Conservation (phyloP, 2,329 filamentous ascomycete species). For the Pseudogymnoascus sp. region DNA sequence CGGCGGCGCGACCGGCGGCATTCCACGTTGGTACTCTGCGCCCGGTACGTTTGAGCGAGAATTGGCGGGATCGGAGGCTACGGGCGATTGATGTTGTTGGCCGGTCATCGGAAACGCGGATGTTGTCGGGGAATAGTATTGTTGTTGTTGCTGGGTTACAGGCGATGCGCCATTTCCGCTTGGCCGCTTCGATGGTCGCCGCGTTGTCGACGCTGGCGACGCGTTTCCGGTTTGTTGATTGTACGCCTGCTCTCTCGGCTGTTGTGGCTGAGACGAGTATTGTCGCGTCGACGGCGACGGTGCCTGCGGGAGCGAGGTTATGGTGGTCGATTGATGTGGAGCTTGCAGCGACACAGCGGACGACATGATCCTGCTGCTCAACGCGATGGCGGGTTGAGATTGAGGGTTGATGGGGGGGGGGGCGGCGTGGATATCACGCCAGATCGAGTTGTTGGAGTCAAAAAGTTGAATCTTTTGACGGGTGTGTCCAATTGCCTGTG, state of each 20-base stretch:
- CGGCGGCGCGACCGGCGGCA: constrained; percentile 66
- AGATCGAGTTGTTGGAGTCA: neutral
- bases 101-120: constrained; percentile 6
- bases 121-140: constrained; percentile 23
- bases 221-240: constrained; percentile 28
- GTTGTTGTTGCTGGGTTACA: constrained; percentile 19
- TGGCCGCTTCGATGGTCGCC: constrained; percentile 45
- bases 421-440: neutral
- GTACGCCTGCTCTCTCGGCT: constrained; percentile 48
- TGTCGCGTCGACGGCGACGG: constrained; percentile 41
- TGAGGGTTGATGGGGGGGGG: neutral
- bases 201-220: constrained; percentile 42
- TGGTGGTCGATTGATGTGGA: constrained; percentile 43
- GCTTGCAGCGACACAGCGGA: constrained; percentile 55
- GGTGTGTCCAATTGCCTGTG: neutral
- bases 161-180: constrained; percentile 39
- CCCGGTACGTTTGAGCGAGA: neutral
- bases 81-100: constrained; percentile 2
- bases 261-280: constrained; percentile 46
- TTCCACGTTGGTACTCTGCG: constrained; percentile 48
- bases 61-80: neutral
- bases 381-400: neutral
- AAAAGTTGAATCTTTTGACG: neutral
- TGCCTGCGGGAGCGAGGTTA: constrained; percentile 39
- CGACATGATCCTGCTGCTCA: constrained; percentile 43